Evolutionary conservation across 1,284 basidiomycete species (phyloP), one percentile per base, ranked within the genome.

Genomic region (Fomitopsis palustris): DNA sequence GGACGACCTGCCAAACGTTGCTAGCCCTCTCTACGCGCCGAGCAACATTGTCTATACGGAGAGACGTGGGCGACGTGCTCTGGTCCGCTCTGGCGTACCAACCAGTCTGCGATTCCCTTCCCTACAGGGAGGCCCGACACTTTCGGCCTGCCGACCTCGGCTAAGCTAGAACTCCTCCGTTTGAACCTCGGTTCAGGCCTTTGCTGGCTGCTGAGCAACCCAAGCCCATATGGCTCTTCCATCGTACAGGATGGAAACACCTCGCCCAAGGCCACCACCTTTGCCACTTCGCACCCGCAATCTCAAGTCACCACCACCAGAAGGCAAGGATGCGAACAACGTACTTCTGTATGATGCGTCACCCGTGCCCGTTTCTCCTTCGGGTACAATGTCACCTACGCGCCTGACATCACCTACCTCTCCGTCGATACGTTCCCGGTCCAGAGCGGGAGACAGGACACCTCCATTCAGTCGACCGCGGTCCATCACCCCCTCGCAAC

Each of bases 321-420:
- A 69, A 64, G 73, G 76, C 60, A 73, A 73, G 63, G 69, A 64
- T 61, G 61, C 64, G 47, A 61, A 78, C 57, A 76, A 81, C 67
- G 79, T 84, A 53, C 84, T 90, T 70, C 84, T 90, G 74, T 90
- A 91, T 72, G 86, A 90, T 75, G 80, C 90, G 64, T 87, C 88
- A 67, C 81, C 85, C 83, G 4, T 74, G 77, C 25, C 78, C 82
- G 27, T 73, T 8, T 83, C 85, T 3, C 81, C 84, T 23, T 79
- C 74, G 56, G 81, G 80, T 64, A 76, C 83, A 23, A 74, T 77
- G 8, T 84, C 85, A 2, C 81, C 84, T 21, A 80, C 75, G 56
- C 81, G 80, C 64, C 76, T 79, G 39, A 66, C 70, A 35, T 85
- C 84, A 27, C 85, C 86, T 14, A 76, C 80, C 2, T 86, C 86